Evolutionary conservation across 495 filamentous ascomycete genomes (phyloP).

Genomic region (Antarctomyces pellizariae): DNA sequence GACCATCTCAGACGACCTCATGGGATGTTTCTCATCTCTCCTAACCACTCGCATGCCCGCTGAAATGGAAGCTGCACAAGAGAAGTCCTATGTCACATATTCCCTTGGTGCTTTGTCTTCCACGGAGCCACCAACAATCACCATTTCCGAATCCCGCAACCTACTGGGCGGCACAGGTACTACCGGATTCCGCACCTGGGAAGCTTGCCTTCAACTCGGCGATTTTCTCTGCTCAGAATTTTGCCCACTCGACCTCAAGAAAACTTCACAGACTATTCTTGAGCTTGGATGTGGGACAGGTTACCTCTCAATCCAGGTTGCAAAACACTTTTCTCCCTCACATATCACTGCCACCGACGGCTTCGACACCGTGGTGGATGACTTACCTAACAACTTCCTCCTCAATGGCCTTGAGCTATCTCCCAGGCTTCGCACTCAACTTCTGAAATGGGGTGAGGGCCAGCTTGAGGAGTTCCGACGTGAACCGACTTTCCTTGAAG

Average conservation of each 20-base stretch:
- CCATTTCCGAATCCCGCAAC: conserved; percentile 44
- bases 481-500: conserved; percentile 17
- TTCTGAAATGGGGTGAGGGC: conserved; percentile 35
- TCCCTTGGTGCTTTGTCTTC: conserved; percentile 19
- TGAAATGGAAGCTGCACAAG: conserved; percentile 38
- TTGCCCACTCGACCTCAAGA: conserved; percentile 20
- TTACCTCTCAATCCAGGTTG: conserved; percentile 60
- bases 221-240: conserved; percentile 34
- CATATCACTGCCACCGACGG: conserved; percentile 61
- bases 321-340: conserved; percentile 39
- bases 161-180: conserved; percentile 54
- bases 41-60: conserved; percentile 33
- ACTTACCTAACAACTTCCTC: conserved; percentile 39
- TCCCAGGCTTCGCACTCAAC: conserved; percentile 19
- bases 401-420: conserved; percentile 35
- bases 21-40: conserved; percentile 32
- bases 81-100: conserved; percentile 56
- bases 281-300: conserved; percentile 83
- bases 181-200: conserved; percentile 82
- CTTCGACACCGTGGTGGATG: conserved; percentile 44
- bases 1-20: conserved; percentile 58
- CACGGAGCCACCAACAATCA: conserved; percentile 17
- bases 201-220: conserved; percentile 69
- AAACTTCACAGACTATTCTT: conserved; percentile 48
- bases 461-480: conserved; percentile 2